Base-by-base conservation (phyloP, 2,329 filamentous ascomycete species). In the Aureobasidium vineae region DNA sequence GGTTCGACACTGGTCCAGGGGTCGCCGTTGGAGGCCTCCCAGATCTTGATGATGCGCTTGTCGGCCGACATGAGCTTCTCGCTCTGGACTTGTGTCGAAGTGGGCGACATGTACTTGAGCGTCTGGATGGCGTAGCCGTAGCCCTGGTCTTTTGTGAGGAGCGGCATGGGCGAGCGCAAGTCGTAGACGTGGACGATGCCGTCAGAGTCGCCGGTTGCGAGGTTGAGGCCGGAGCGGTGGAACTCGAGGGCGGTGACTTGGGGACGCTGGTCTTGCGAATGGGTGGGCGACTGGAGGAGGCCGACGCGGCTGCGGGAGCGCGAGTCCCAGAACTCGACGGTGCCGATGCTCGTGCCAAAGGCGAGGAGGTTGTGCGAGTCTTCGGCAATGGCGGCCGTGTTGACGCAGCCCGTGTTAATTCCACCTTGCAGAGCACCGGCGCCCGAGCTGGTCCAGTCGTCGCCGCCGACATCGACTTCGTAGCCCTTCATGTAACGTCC, bases 1-100 rank as follows among this genome's bases (percentile, higher is more conserved):
- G 95, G 95, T 74, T 99, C 95, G 52, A 98, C 91, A 1, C 92
- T 95, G 0, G 95, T 97, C 94, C 95, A 99, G 4, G 94, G 91
- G 26, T 88, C 87, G 66, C 95, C 95, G 67, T 88, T 88, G 40
- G 84, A 80, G 68, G 91, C 87, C 72, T 97, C 92, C 92, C 94
- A 99, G 53, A 99, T 87, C 79, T 99, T 99, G 81, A 99, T 96
- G 71, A 97, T 96, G 69, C 91, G 87, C 79, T 96, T 97, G 78
- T 99, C 96, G 8, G 92, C 88, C 1, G 93, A 96, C 69, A 98
- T 82, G 23, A 99, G 88, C 78, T 97, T 97, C 43, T 87, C 84
- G 53, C 81, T 75, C 23, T 81, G 83, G 76, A 90, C 90, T 69
- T 92, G 89, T 54, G 90, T 87, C 8, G 87, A 90, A 13, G 90